Base-by-base conservation (phyloP, 208 protist genomes). In the Lotmaria passim region DNA sequence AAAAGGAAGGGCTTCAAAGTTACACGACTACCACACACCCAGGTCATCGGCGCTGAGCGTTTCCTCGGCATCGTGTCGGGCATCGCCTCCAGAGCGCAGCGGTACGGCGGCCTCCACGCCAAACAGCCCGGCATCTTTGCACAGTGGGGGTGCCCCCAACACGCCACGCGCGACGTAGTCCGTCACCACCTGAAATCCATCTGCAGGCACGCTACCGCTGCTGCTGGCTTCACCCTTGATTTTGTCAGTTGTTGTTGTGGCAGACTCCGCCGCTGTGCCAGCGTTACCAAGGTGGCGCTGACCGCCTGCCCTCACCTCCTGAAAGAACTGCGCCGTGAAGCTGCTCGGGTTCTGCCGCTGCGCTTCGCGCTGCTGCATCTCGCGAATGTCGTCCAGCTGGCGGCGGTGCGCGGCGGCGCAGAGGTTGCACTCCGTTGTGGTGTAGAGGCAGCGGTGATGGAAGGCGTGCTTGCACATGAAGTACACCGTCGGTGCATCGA, bases 381-480 rank as follows among this genome's bases (percentile, higher is more conserved):
- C 71, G n/a, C 65, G 50, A 43, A 78, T 70, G 38, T 56, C 55
- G 24, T 75, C 72, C 21, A 75, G 50, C 51, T 70, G 52, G 19
- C 24, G 48, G 23, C 61, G 67, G 41, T 85, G 73, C 6, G 7
- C 46, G 31, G 66, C 64, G 1, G 60, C 75, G 68, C 88, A 93
- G 8, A 86, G 2, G 64, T 88, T 86, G 72, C 88, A 93, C 81
- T 91, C 76, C 24, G 75, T 74, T 10, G 68, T 4, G 34, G 82
- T 81, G 63, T 82, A 76, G 26, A 91, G 82, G 75, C 97, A 98
- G 60, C 87, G 77, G 53, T 92, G 83, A 69, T 98, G 96, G 74
- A 98, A 98, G 26, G 89, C 95, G 81, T 98, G 95, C 65, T 74
- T 67, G 81, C 97, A 99, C 43, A 98, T 60, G 64, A 98, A 98